A percentile compares a stretch with the other conserved stretches of the same genome.
Evolutionary conservation across 495 filamentous ascomycete genomes (phyloP).

Genomic region (Trichoderma orchidacearum): DNA sequence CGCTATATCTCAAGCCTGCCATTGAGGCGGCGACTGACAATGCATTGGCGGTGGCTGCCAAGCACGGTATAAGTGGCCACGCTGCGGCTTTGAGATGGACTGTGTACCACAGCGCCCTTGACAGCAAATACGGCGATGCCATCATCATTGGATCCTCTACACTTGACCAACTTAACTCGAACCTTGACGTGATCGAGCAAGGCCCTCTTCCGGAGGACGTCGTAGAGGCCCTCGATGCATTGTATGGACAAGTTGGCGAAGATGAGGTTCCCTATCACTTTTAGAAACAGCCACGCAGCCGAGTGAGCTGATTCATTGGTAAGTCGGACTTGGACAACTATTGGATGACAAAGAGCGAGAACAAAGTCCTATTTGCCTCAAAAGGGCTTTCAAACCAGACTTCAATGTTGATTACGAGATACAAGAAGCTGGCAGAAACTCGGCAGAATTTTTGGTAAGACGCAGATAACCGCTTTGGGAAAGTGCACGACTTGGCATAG

Average conservation of each 20-base stretch:
- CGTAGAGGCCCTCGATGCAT: constrained; percentile 7
- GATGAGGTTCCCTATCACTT: not conserved
- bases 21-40: constrained; percentile 7
- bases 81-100: not conserved
- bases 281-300: not conserved
- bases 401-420: not conserved
- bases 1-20: constrained; percentile 7
- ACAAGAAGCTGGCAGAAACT: not conserved
- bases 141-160: not conserved
- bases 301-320: not conserved
- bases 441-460: not conserved
- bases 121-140: not conserved
- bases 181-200: not conserved
- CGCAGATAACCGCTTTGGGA: not conserved
- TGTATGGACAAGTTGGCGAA: constrained; percentile 24
- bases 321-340: too few relatives aligned
- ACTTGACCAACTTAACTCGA: not conserved
- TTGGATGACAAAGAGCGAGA: too few relatives aligned
- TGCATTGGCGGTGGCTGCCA: not conserved
- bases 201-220: not conserved
- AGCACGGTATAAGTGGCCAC: not conserved
- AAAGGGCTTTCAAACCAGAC: too few relatives aligned
- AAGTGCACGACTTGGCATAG: not conserved
- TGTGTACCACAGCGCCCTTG: not conserved
- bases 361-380: too few relatives aligned